A percentile compares a stretch with the other conserved stretches of the same genome.
Evolutionary conservation across 2,329 filamentous ascomycete genomes (phyloP).

Genomic region (Trichoderma sp.): DNA sequence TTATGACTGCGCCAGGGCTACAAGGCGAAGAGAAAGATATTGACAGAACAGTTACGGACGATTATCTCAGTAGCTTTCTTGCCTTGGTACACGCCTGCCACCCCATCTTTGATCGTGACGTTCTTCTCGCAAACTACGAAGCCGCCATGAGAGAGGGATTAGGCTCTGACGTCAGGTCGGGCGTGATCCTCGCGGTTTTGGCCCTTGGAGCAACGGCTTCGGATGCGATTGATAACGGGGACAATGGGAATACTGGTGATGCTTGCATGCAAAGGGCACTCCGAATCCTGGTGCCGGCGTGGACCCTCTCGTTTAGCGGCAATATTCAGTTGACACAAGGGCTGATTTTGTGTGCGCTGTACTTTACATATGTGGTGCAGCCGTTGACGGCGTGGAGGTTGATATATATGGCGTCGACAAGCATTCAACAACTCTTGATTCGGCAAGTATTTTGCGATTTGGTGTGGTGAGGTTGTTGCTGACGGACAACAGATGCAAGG

Average conservation of each 20-base stretch:
- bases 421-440: slow-evolving; percentile 24
- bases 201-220: slow-evolving; percentile 22
- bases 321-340: slow-evolving; percentile 20
- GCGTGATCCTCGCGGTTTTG: slow-evolving; percentile 21
- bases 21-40: neutral
- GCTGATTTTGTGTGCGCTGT: slow-evolving; percentile 23
- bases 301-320: slow-evolving; percentile 21
- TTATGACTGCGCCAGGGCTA: neutral
- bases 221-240: slow-evolving; percentile 3
- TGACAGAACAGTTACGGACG: slow-evolving; percentile 9
- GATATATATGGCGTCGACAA: slow-evolving; percentile 26
- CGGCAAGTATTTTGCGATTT: slow-evolving; percentile 1
- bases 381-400: slow-evolving; percentile 26
- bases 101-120: slow-evolving; percentile 21
- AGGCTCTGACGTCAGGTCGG: slow-evolving; percentile 16
- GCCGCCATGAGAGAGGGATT: slow-evolving; percentile 17
- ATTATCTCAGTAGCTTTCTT: slow-evolving; percentile 19
- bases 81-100: slow-evolving; percentile 22
- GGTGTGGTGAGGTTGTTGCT: neutral
- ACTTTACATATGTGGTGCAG: slow-evolving; percentile 23
- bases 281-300: slow-evolving; percentile 22
- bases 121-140: slow-evolving; percentile 17
- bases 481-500: slow-evolving; percentile 10
- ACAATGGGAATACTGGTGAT: slow-evolving; percentile 18
- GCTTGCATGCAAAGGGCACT: slow-evolving; percentile 18